Evolutionary conservation across 2,329 filamentous ascomycete species (phyloP), one percentile per base, ranked within the genome.

Genomic region (Aspergillus sojae): DNA sequence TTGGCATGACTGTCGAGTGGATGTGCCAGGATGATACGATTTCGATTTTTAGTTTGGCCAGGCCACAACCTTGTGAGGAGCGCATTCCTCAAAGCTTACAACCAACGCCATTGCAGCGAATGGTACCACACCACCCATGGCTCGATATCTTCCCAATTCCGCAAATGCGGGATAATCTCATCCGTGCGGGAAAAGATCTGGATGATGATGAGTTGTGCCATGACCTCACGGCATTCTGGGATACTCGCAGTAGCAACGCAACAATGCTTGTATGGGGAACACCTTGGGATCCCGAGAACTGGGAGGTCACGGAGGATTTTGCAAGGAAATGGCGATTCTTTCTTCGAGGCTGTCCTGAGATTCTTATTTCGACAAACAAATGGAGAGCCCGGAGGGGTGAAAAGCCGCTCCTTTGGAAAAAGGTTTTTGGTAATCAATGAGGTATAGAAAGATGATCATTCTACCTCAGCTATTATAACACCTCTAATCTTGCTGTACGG

Each of bases 301-400:
- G 79, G 79, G 78, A 81, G 65, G 71, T 79, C 14, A 78, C 73
- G 1, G 74, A 75, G 57, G 71, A 63, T 0, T 80, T 81, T 67
- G 66, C 71, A 36, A 68, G 56, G 36, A 78, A 77, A 26, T 81
- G 77, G 77, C 69, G 68, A 9, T 46, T 21, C 10, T 21, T 46
- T 7, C 43, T 46, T 46, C n/a, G 43, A 16, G 43, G 43, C 2
- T 46, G 43, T 12, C 43, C 43, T 5, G 43, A 46, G 11, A 23
- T 46, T 21, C 21, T 46, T 11, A 14, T 5, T 12, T 46, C 43
- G 43, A 46, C 43, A 12, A 46, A 46, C 23, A 21, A 14, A 21
- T 46, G 43, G 43, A 46, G 43, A 46, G 43, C 12, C 4, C 11
- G 11, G 21, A 46, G 43, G 43, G n/a, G 43, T 12, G 43, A 46